Percentiles rank a stretch among this genome's conserved stretches.
Evolutionary conservation across 78 protist species (phyloP).

Genomic region (Bodo saltans): DNA sequence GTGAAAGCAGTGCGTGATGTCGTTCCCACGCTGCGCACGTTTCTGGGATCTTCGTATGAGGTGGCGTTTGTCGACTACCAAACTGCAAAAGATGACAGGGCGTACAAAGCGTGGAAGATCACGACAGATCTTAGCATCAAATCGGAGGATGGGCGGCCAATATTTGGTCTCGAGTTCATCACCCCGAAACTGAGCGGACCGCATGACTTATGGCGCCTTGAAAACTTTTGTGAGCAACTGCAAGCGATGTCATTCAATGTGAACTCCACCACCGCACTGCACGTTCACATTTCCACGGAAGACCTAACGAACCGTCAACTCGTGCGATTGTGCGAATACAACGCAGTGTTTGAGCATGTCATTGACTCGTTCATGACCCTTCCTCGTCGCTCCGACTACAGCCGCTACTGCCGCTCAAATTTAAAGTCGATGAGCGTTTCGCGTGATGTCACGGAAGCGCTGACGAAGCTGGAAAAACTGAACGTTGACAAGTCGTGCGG

Average conservation of each 20-base stretch:
- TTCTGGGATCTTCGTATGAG: not conserved
- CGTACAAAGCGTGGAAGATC: slow-evolving; percentile 13
- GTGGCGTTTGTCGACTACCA: not conserved
- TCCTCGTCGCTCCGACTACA: slow-evolving; percentile 2
- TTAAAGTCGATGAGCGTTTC: not conserved
- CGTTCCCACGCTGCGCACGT: not conserved
- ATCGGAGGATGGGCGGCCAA: slow-evolving; percentile 20
- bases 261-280: slow-evolving; percentile 11
- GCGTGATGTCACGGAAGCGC: not conserved
- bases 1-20: not conserved
- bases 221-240: not conserved
- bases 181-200: not conserved
- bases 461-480: not conserved
- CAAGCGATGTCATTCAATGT: not conserved
- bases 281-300: slow-evolving; percentile 4
- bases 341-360: not conserved
- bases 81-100: slow-evolving; percentile 4
- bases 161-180: slow-evolving; percentile 18
- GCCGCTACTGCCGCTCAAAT: not conserved
- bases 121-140: not conserved
- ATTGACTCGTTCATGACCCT: not conserved
- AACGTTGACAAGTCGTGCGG: not conserved
- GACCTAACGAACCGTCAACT: not conserved
- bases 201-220: not conserved
- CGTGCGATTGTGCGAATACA: not conserved